phyloP scores from a whole-genome alignment of 2,329 filamentous ascomycete genomes.

The Arthrobotrys entomopaga region DNA sequence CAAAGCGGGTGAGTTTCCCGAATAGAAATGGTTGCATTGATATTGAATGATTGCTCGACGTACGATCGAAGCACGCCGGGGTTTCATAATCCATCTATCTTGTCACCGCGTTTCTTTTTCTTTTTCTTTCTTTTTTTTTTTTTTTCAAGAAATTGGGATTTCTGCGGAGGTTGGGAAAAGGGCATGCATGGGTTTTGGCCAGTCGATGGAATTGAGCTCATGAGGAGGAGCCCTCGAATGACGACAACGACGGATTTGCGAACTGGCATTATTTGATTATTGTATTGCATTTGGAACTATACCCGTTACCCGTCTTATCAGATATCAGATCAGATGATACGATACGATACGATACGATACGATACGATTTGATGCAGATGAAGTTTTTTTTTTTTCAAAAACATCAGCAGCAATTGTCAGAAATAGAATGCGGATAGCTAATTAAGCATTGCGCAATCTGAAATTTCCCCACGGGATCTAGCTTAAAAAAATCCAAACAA shows the following conservation, averaged over 20 bases:
- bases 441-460: slow-evolving; percentile 2
- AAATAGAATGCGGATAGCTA: slow-evolving; percentile 2
- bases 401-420: background rate
- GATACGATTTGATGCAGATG: background rate
- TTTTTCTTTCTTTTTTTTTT: background rate
- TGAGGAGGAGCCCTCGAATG: background rate
- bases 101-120: slow-evolving; percentile 2
- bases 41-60: slow-evolving; percentile 36
- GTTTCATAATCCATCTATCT: slow-evolving; percentile 23
- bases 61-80: slow-evolving; percentile 25
- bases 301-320: background rate
- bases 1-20: slow-evolving; percentile 37
- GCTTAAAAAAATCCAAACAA: background rate
- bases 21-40: slow-evolving; percentile 50
- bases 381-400: no score
- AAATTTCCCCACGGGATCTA: background rate
- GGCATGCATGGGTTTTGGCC: background rate
- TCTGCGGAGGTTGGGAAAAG: background rate
- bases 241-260: no score
- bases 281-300: no score
- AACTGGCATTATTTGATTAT: no score
- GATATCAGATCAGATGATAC: slow-evolving; percentile 1
- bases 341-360: no score
- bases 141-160: background rate
- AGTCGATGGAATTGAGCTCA: slow-evolving; percentile 10